Percentiles rank a stretch among this genome's conserved stretches.
These are phyloP conservation scores for Stagonosporopsis tanaceti DNA, from an alignment of 2,329 filamentous ascomycete species.

Conservation along the genomic window DNA sequence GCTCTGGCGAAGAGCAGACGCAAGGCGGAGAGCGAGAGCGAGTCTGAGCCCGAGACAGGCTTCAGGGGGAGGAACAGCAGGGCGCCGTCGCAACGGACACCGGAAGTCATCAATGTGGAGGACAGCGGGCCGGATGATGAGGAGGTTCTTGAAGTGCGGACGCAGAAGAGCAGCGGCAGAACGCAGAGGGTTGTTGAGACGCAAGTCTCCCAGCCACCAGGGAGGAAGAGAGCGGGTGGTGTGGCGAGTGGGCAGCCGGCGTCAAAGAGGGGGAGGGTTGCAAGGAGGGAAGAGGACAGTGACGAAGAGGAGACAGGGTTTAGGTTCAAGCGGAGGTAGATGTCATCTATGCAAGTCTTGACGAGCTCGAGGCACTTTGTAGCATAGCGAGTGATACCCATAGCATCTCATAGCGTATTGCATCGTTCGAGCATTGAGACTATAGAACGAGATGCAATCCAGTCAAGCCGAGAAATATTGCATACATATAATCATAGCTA, in stretches of 20 bases:
- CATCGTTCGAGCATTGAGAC: not conserved
- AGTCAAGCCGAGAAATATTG: not conserved
- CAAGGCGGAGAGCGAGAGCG: constrained; percentile 22
- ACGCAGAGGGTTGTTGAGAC: constrained; percentile 41
- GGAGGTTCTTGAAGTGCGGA: constrained; percentile 25
- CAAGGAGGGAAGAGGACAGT: constrained; percentile 56
- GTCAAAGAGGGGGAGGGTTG: constrained; percentile 37
- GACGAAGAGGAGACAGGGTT: constrained; percentile 66
- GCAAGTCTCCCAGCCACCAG: constrained; percentile 38
- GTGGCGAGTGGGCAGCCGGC: constrained; percentile 35
- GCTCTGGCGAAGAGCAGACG: not conserved
- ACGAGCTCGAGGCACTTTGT: too few species aligned
- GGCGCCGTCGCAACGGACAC: constrained; percentile 12
- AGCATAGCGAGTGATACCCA: constrained; percentile 4
- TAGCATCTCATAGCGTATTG: not conserved
- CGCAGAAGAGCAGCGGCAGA: constrained; percentile 34
- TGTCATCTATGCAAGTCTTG: too few species aligned
- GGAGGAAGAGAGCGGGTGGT: constrained; percentile 42
- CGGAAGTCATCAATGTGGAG: constrained; percentile 39
- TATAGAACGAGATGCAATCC: not conserved
- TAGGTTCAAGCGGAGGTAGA: constrained; percentile 55
- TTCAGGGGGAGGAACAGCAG: constrained; percentile 24
- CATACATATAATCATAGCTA: constrained; percentile 6
- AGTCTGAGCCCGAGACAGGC: constrained; percentile 40
- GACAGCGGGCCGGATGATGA: constrained; percentile 45